Evolutionary conservation across 441 rosid genomes (phyloP).

Genomic region (Omphalea diandra): DNA sequence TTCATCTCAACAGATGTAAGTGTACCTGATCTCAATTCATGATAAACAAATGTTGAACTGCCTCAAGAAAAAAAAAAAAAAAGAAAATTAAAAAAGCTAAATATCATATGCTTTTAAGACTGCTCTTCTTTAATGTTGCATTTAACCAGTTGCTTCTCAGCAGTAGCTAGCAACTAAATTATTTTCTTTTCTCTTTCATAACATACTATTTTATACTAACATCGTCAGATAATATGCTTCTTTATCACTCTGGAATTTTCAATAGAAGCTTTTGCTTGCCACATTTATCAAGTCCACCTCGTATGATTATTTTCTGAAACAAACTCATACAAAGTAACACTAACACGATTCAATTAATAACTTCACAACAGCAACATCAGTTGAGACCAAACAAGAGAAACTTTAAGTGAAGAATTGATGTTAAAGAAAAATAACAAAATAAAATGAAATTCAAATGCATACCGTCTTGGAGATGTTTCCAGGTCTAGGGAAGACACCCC

Average conservation of each 20-base stretch:
- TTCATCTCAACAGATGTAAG: conserved; percentile 7
- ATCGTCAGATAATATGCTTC: neutral
- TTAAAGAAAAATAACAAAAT: neutral
- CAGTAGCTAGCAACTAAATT: neutral
- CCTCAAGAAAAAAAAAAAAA: neutral
- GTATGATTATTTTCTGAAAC: neutral
- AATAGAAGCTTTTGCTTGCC: neutral
- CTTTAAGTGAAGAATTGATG: neutral
- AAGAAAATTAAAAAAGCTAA: neutral
- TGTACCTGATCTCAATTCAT: neutral
- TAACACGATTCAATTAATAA: neutral
- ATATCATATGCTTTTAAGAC: neutral
- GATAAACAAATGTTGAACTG: neutral
- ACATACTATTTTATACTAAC: neutral
- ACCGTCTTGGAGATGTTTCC: conserved; percentile 83
- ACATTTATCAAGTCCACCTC: neutral
- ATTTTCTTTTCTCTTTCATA: neutral
- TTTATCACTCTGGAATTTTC: neutral
- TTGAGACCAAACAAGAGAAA: neutral
- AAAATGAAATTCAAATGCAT: conserved; percentile 16
- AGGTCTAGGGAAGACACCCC: conserved; percentile 94
- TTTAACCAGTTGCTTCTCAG: neutral
- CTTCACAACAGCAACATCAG: neutral
- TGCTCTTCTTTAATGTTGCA: neutral
- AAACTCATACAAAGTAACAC: neutral